These are phyloP conservation scores for Alnus rubra DNA, from an alignment of 306 rosid genomes.

Conservation along the genomic window DNA sequence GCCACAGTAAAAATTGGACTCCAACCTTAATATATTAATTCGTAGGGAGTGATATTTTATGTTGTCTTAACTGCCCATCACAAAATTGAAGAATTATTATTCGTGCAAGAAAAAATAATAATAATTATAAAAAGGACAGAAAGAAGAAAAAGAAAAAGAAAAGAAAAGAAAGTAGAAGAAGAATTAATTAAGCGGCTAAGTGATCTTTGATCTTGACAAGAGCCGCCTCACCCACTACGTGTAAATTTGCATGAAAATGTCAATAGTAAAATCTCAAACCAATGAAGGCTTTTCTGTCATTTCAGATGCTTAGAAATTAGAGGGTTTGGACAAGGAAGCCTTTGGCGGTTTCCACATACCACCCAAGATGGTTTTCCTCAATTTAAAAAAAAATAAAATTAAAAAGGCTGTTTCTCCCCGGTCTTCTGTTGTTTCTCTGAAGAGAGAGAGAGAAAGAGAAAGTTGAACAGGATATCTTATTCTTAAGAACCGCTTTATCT, in stretches of 20 bases:
- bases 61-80: no score
- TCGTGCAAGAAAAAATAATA: no score
- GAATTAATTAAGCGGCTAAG: not conserved
- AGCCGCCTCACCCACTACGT: slow-evolving; percentile 48
- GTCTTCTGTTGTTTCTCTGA: slow-evolving; percentile 28
- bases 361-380: slow-evolving; percentile 13
- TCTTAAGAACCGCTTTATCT: slow-evolving; percentile 49
- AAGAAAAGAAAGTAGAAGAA: not conserved
- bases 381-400: not conserved
- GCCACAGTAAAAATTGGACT: no score
- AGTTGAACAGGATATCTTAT: slow-evolving; percentile 27
- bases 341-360: slow-evolving; percentile 23
- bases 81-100: no score
- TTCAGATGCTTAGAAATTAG: slow-evolving; percentile 20
- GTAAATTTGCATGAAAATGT: slow-evolving; percentile 64
- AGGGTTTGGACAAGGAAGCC: slow-evolving; percentile 30
- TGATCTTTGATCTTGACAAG: not conserved
- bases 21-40: no score
- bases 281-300: slow-evolving; percentile 46
- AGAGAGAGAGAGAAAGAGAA: slow-evolving; percentile 16
- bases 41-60: no score
- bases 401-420: slow-evolving; percentile 24
- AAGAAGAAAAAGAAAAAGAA: slow-evolving; percentile 4
- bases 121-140: not conserved
- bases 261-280: slow-evolving; percentile 34